Percentiles rank a stretch among this genome's conserved stretches.
Conservation (phyloP, 2,329 filamentous ascomycete genomes). For the Aquanectria penicillioides region DNA sequence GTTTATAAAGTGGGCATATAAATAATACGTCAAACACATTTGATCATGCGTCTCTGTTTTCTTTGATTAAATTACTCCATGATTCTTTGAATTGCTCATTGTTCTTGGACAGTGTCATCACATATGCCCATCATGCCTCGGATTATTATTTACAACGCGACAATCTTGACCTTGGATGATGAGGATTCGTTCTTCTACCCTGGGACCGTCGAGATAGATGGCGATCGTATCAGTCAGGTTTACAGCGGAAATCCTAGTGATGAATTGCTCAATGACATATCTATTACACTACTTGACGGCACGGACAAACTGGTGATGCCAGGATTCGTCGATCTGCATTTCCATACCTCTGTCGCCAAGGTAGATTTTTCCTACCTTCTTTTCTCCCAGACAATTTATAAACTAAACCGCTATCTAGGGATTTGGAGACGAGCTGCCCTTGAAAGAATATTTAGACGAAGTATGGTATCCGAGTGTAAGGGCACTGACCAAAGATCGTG, state of each 20-base stretch:
- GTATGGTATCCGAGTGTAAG: constrained; percentile 16
- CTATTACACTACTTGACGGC: constrained; percentile 1
- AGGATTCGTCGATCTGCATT: constrained; percentile 14
- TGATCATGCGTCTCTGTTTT: background rate
- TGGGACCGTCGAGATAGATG: constrained; percentile 7
- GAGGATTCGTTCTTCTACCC: constrained; percentile 10
- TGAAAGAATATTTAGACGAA: constrained; percentile 13
- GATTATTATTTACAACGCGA: constrained; percentile 16
- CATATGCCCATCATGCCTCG: background rate
- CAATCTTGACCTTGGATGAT: constrained; percentile 6
- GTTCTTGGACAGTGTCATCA: too few relatives aligned
- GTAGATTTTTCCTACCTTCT: background rate
- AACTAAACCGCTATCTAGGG: background rate
- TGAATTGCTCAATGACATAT: background rate
- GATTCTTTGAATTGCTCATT: background rate
- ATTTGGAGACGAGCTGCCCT: constrained; percentile 18
- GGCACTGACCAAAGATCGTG: constrained; percentile 11
- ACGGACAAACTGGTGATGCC: constrained; percentile 17
- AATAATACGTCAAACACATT: background rate
- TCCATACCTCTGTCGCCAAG: constrained; percentile 15
- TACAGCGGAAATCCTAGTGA: constrained; percentile 3
- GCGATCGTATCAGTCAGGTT: background rate
- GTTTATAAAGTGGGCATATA: background rate
- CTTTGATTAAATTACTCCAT: background rate
- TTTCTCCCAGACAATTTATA: background rate